Conservation (phyloP, 768 basidiomycete species). For the Hysterangium stoloniferum region DNA sequence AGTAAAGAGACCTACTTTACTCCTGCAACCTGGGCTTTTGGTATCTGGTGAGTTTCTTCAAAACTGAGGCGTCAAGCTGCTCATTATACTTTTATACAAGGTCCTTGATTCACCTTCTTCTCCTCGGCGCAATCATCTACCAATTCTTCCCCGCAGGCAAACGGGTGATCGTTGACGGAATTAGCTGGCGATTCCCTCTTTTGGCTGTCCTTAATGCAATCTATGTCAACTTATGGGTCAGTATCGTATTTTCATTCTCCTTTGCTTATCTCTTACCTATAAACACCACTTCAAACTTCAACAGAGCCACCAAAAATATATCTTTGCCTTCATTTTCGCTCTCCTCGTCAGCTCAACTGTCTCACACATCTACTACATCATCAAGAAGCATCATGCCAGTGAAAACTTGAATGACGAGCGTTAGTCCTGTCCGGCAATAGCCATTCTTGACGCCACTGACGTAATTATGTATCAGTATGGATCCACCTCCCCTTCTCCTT, state of each 20-base stretch:
- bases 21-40: constrained; percentile 89
- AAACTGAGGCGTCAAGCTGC: not conserved
- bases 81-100: constrained; percentile 25
- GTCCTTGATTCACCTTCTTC: constrained; percentile 83
- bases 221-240: constrained; percentile 85
- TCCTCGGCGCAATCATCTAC: constrained; percentile 87
- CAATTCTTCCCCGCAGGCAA: constrained; percentile 80
- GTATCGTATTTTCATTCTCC: constrained; percentile 52
- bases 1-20: constrained; percentile 89
- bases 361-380: constrained; percentile 85
- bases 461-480: constrained; percentile 42
- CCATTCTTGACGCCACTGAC: not conserved
- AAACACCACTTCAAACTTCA: not conserved
- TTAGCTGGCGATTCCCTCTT: constrained; percentile 88
- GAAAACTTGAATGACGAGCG: constrained; percentile 61
- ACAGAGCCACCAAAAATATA: constrained; percentile 16
- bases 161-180: constrained; percentile 71
- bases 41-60: constrained; percentile 59
- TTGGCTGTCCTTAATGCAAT: constrained; percentile 81
- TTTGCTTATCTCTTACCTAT: not conserved
- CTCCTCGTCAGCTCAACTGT: constrained; percentile 79
- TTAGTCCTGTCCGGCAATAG: not conserved
- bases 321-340: constrained; percentile 73
- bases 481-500: constrained; percentile 95
- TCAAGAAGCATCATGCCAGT: constrained; percentile 77